Base-by-base conservation (phyloP, 257 asterid genomes). In the Pogostemon cablin region DNA sequence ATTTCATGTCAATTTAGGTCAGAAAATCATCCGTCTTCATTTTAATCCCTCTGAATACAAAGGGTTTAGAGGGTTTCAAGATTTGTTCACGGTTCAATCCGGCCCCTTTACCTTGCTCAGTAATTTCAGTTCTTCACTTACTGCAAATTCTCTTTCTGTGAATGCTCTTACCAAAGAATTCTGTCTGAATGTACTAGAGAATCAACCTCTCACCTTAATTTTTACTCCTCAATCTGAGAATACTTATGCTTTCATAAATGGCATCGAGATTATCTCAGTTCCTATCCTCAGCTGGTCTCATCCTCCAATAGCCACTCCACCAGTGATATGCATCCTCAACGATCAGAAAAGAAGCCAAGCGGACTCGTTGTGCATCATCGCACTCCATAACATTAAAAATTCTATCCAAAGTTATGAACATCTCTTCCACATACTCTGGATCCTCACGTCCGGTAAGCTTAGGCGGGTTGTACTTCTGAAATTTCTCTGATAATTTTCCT, bases 161-260 rank as follows among this genome's bases (percentile, higher is more conserved):
- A 55, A 35, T 54, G 10, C 69, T 56, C n/a, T 70, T 2, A 25
- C 63, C 11, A 76, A 76, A 56, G 76, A 76, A 56, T 76, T 35
- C 50, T 49, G 71, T 65, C 7, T 76, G 8, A 64, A 11, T 15
- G 11, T 70, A 39, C 63, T 39, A 25, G 72, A 70, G 25, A 70
- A 47, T 25, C 69, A 64, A 12, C 68, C 46, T 4, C 43, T 82
- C 10, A 25, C 2, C n/a, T 9, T 82, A 57, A 42, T 5, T 3
- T 79, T 79, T 12, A 40, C 71, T 63, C 53, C 69, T 32, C 75
- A 68, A 2, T 17, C 48, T 25, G 3, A 12, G 20, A 65, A 70
- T 32, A 59, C 75, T n/a, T 66, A 73, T 61, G 85, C 81, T 69
- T 80, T 72, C 12, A 6, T 76, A 12, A 80, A 80, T 60, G 79